Conservation (phyloP, 2,329 filamentous ascomycete genomes). For the Alternaria incomplexa region DNA sequence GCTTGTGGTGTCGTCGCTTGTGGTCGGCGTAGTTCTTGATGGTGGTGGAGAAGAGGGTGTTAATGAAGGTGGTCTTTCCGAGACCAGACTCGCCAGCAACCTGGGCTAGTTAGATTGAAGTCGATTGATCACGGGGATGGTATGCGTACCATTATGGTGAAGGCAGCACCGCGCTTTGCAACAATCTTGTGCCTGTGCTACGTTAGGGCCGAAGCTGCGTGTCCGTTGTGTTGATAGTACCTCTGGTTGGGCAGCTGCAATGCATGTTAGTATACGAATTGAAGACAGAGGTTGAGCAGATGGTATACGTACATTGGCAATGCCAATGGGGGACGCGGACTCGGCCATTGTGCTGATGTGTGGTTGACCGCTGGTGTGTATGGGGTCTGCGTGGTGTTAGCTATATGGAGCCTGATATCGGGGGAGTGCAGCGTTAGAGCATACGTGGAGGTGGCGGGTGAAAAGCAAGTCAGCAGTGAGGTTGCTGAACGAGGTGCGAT, state of each 20-base stretch:
- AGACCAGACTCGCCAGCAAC: slow-evolving; percentile 98
- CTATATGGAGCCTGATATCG: background rate
- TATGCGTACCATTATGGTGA: slow-evolving; percentile 91
- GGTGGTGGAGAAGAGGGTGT: slow-evolving; percentile 99
- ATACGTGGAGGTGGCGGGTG: slow-evolving; percentile 2
- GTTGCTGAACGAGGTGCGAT: slow-evolving; percentile 13
- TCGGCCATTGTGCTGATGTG: slow-evolving; percentile 62
- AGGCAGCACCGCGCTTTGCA: slow-evolving; percentile 88
- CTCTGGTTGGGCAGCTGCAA: slow-evolving; percentile 71
- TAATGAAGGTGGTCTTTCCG: slow-evolving; percentile 99
- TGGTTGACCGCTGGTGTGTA: slow-evolving; percentile 23
- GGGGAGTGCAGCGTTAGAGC: background rate
- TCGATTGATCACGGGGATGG: background rate
- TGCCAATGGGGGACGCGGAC: slow-evolving; percentile 71
- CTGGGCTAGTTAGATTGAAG: slow-evolving; percentile 56
- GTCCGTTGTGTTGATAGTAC: slow-evolving; percentile 49
- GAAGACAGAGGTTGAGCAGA: background rate
- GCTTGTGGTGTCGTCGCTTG: slow-evolving; percentile 98
- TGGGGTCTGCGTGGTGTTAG: slow-evolving; percentile 33
- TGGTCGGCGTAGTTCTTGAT: slow-evolving; percentile 99
- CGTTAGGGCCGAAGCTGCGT: slow-evolving; percentile 38
- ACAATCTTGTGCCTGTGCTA: slow-evolving; percentile 70
- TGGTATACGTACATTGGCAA: slow-evolving; percentile 69
- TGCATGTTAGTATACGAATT: slow-evolving; percentile 41
- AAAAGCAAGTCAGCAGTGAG: background rate